phyloP scores from a whole-genome alignment of 2,329 filamentous ascomycete species.

The Beauveria caledonica region DNA sequence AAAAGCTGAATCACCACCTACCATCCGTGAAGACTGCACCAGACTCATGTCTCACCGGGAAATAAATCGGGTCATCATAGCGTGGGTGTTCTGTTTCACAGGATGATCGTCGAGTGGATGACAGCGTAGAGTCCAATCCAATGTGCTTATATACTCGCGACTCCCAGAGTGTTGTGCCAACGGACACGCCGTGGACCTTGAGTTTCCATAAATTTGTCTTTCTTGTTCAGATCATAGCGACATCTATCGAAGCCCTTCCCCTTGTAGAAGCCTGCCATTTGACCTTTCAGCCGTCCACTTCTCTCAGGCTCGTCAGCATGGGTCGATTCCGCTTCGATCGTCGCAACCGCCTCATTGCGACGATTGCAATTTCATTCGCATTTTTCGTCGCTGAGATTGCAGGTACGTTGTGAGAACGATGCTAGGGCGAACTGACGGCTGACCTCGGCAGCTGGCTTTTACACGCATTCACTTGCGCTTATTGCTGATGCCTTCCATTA shows the following conservation, averaged over 20 bases:
- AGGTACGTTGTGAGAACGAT: constrained; percentile 25
- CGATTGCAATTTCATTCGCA: constrained; percentile 39
- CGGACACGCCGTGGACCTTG: background rate
- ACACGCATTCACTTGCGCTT: constrained; percentile 62
- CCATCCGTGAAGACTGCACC: background rate
- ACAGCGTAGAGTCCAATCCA: background rate
- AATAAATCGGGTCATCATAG: background rate
- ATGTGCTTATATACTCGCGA: background rate
- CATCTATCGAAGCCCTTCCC: background rate
- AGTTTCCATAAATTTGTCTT: background rate
- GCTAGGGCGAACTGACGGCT: background rate
- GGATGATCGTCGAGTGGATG: background rate
- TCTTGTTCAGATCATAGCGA: background rate
- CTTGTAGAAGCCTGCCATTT: too few relatives aligned
- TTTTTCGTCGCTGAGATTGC: constrained; percentile 46
- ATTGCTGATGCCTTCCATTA: constrained; percentile 76
- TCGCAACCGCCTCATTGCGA: constrained; percentile 38
- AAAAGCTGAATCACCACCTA: background rate
- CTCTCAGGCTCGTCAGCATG: constrained; percentile 13
- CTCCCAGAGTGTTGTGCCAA: background rate
- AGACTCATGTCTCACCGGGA: background rate
- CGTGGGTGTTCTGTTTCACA: background rate
- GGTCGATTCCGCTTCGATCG: constrained; percentile 17
- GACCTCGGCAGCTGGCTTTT: constrained; percentile 48
- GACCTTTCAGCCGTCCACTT: background rate